Evolutionary conservation across 2,329 filamentous ascomycete genomes (phyloP).

Genomic region (Botrytis tulipae): DNA sequence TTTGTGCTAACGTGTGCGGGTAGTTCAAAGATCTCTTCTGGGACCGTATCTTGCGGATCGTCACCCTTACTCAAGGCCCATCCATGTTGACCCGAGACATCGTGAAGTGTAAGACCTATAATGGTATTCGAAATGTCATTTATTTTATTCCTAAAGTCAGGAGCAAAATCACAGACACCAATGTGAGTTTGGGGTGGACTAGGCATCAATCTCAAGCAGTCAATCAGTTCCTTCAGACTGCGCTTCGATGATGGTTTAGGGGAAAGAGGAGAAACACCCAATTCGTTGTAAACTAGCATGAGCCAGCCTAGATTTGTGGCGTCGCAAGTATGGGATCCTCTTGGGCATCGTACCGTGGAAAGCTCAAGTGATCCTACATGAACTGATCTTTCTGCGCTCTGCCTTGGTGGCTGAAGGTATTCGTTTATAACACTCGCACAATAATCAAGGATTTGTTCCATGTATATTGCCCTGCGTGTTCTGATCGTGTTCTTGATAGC

Average conservation of each 20-base stretch:
- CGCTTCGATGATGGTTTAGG: conserved; percentile 37
- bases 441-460: conserved; percentile 50
- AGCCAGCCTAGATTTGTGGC: conserved; percentile 54
- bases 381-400: conserved; percentile 24
- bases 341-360: conserved; percentile 48
- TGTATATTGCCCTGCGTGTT: conserved; percentile 49
- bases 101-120: conserved; percentile 48
- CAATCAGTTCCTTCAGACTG: conserved; percentile 48
- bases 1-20: conserved; percentile 17
- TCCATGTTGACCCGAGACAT: conserved; percentile 49
- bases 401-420: conserved; percentile 42
- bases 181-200: conserved; percentile 46
- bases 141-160: conserved; percentile 48
- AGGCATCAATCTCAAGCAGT: conserved; percentile 45
- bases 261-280: conserved; percentile 45
- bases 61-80: conserved; percentile 49
- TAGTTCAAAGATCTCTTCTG: conserved; percentile 21
- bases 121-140: conserved; percentile 53
- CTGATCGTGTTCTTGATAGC: conserved; percentile 50
- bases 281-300: conserved; percentile 51
- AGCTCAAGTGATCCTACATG: conserved; percentile 36
- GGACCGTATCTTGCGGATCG: neutral
- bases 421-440: conserved; percentile 47
- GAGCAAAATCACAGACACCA: conserved; percentile 50
- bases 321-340: conserved; percentile 51